Evolutionary conservation across 305 asterid species (phyloP).

Genomic region (Vinca major): DNA sequence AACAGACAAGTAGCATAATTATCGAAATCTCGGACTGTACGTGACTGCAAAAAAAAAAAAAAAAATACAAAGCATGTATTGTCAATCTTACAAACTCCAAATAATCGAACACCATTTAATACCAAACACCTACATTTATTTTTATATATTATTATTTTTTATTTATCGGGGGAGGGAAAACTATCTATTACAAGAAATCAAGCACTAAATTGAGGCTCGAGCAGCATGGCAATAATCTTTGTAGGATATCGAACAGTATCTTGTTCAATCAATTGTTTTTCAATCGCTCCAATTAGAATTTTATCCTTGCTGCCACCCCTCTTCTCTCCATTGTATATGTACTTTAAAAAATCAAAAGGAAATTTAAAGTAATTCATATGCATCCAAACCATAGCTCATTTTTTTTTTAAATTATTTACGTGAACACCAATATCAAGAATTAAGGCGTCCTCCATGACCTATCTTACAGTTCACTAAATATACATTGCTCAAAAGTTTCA

Average conservation of each 20-base stretch:
- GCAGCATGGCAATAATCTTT: background rate
- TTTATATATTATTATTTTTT: no score
- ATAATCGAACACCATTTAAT: background rate
- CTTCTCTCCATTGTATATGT: background rate
- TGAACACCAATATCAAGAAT: background rate
- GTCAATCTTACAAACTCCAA: slow-evolving; percentile 4
- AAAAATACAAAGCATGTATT: background rate
- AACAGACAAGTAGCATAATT: slow-evolving; percentile 67
- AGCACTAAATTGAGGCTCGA: background rate
- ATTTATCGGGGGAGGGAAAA: no score
- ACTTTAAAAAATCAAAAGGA: background rate
- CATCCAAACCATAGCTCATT: background rate
- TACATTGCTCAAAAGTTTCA: background rate
- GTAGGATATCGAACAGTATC: background rate
- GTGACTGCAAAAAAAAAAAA: slow-evolving; percentile 33
- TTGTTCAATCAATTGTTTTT: background rate
- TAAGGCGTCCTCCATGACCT: background rate
- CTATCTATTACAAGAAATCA: background rate
- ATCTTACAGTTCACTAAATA: background rate
- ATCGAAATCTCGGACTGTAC: slow-evolving; percentile 76
- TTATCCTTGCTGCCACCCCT: background rate
- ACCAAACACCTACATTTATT: background rate
- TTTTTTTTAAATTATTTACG: background rate
- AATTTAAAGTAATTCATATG: no score
- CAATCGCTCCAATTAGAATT: background rate